Percentiles rank a stretch among this genome's conserved stretches.
Evolutionary conservation across 139 green algal genomes (phyloP).

Genomic region (Astrephomene gubernaculifera): DNA sequence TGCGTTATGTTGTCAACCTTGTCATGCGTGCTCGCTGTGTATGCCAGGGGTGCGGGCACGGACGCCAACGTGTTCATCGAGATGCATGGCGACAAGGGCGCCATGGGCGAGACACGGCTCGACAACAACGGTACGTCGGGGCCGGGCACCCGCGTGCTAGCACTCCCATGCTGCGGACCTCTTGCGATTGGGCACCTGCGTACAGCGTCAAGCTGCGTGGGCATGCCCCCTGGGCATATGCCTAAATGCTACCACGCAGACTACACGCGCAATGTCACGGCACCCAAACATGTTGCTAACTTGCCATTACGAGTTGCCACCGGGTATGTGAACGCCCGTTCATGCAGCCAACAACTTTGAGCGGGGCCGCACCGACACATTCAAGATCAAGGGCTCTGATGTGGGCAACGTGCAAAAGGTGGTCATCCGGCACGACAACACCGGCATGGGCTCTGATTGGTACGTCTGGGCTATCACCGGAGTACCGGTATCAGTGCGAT

Average conservation of each 20-base stretch:
- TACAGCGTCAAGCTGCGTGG: too few relatives aligned
- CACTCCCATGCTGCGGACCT: too few relatives aligned
- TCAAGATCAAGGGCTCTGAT: constrained; percentile 53
- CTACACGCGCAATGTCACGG: too few relatives aligned
- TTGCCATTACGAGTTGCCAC: too few relatives aligned
- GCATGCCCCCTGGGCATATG: too few relatives aligned
- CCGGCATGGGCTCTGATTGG: constrained; percentile 52
- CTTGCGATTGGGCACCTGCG: too few relatives aligned
- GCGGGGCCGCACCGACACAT: constrained; percentile 51
- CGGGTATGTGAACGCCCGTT: too few relatives aligned
- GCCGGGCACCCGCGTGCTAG: too few relatives aligned
- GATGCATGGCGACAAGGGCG: constrained; percentile 53
- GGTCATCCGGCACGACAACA: constrained; percentile 55
- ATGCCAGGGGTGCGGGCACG: constrained; percentile 55
- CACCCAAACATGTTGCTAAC: too few relatives aligned
- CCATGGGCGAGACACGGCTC: constrained; percentile 47
- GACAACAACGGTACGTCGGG: constrained; percentile 26
- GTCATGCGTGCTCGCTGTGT: not conserved
- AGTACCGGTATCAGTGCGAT: not conserved
- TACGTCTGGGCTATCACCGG: too few relatives aligned
- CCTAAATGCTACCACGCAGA: too few relatives aligned
- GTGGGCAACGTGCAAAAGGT: constrained; percentile 50
- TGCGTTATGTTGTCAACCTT: not conserved
- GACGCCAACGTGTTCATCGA: constrained; percentile 61
- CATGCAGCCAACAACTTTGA: constrained; percentile 68